These are phyloP conservation scores for Hygrocybe punicea DNA, from an alignment of 768 basidiomycete species.

Conservation along the genomic window DNA sequence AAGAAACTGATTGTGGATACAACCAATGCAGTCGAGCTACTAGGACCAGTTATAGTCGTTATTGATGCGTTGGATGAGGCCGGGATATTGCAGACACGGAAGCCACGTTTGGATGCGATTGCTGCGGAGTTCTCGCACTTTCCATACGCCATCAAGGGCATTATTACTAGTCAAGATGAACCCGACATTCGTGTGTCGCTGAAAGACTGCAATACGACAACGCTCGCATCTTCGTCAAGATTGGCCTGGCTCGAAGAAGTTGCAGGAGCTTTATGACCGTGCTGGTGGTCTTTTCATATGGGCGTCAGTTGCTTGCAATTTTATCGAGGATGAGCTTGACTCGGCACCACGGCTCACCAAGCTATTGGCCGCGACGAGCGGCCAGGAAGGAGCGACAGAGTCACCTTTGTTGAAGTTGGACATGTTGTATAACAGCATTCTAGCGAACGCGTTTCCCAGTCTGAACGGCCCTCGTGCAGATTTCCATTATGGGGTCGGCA, in stretches of 20 bases:
- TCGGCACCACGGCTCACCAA: not conserved
- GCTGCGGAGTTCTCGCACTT: constrained; percentile 1
- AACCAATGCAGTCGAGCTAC: not conserved
- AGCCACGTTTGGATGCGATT: constrained; percentile 1
- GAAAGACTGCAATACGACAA: not conserved
- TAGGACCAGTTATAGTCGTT: constrained; percentile 6
- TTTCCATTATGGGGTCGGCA: constrained; percentile 7
- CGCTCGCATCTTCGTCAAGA: not conserved
- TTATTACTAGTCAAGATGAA: constrained; percentile 7
- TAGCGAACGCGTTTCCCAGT: not conserved
- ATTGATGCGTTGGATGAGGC: constrained; percentile 10
- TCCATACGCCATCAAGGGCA: not conserved
- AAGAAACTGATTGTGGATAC: constrained; percentile 5
- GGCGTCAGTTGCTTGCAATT: constrained; percentile 19
- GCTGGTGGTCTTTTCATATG: constrained; percentile 22
- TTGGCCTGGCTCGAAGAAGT: constrained; percentile 13
- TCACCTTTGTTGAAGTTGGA: not conserved
- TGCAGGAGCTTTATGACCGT: constrained; percentile 3
- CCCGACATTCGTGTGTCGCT: constrained; percentile 5
- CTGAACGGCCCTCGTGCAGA: not conserved
- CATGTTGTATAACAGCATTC: constrained; percentile 1
- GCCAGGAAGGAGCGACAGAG: not conserved
- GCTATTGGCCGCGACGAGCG: not conserved
- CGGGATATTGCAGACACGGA: not conserved
- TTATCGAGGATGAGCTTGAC: constrained; percentile 9